phyloP scores from a whole-genome alignment of 2,329 filamentous ascomycete species.

The Colletotrichum sp. region DNA sequence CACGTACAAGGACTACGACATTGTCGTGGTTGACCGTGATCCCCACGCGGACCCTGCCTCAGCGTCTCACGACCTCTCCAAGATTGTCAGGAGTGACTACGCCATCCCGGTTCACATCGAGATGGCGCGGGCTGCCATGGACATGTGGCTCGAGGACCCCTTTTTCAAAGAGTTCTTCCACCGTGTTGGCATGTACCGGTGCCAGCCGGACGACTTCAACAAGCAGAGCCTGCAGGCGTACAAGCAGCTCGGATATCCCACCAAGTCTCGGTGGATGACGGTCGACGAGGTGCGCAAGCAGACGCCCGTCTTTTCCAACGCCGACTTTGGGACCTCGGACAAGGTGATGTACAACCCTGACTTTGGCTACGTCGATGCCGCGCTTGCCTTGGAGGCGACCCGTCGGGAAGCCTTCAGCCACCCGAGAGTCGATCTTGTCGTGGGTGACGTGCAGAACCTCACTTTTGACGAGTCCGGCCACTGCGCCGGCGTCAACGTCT shows the following conservation, averaged over 20 bases:
- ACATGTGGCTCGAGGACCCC: constrained; percentile 43
- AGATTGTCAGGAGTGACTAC: constrained; percentile 48
- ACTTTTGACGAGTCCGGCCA: constrained; percentile 49
- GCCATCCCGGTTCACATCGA: constrained; percentile 42
- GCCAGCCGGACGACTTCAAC: constrained; percentile 46
- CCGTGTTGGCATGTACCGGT: constrained; percentile 59
- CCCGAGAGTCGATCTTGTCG: constrained; percentile 58
- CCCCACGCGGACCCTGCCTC: constrained; percentile 41
- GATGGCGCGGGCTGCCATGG: constrained; percentile 45
- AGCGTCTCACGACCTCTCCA: constrained; percentile 53
- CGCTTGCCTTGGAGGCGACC: constrained; percentile 59
- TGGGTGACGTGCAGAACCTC: constrained; percentile 52
- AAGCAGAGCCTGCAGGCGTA: constrained; percentile 45
- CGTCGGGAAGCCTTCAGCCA: constrained; percentile 55
- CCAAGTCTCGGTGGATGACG: constrained; percentile 43
- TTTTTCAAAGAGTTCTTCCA: constrained; percentile 61
- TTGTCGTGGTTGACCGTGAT: constrained; percentile 41
- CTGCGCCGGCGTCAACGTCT: constrained; percentile 61
- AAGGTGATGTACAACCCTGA: constrained; percentile 62
- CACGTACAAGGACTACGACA: constrained; percentile 26
- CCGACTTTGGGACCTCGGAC: constrained; percentile 60
- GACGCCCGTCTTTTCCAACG: constrained; percentile 61
- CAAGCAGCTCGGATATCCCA: constrained; percentile 39
- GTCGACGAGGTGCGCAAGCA: constrained; percentile 57
- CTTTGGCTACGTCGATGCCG: constrained; percentile 65